Evolutionary conservation across 352 stramenopile species (phyloP).

Genomic region (Phytophthora fragariae): DNA sequence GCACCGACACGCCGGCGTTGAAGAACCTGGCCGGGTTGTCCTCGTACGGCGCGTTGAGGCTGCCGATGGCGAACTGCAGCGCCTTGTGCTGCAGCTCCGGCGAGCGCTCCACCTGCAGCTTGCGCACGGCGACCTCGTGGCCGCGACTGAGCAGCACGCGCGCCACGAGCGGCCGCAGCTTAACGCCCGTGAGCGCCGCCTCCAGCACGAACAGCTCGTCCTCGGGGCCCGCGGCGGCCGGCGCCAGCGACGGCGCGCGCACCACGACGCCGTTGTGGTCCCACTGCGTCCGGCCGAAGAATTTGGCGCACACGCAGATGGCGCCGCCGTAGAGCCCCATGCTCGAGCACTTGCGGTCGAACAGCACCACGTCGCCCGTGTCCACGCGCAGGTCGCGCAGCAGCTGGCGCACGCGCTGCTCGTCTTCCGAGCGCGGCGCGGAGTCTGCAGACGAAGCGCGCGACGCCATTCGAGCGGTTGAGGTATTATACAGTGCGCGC

Average conservation of each 20-base stretch:
- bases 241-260: conserved; percentile 43
- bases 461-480: too few relatives aligned
- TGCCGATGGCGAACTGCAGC: conserved; percentile 62
- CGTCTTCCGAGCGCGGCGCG: conserved; percentile 13
- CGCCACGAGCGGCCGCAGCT: conserved; percentile 83
- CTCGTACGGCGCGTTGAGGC: conserved; percentile 82
- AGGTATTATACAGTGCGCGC: too few relatives aligned
- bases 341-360: conserved; percentile 76
- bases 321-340: conserved; percentile 84
- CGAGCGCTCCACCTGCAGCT: conserved; percentile 75
- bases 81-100: conserved; percentile 66
- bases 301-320: conserved; percentile 84
- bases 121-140: conserved; percentile 73
- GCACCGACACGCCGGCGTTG: conserved; percentile 79
- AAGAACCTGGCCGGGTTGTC: conserved; percentile 77
- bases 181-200: conserved; percentile 80
- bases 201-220: conserved; percentile 78
- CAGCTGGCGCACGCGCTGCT: conserved; percentile 51
- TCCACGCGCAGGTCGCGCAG: conserved; percentile 66
- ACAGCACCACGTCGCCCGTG: conserved; percentile 83
- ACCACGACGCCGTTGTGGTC: conserved; percentile 89
- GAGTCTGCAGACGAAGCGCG: too few relatives aligned
- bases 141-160: conserved; percentile 76
- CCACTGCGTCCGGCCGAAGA: conserved; percentile 84
- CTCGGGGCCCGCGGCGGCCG: conserved; percentile 24